Base-by-base conservation (phyloP, 805 yeast genomes). In the Candida oleophila region DNA sequence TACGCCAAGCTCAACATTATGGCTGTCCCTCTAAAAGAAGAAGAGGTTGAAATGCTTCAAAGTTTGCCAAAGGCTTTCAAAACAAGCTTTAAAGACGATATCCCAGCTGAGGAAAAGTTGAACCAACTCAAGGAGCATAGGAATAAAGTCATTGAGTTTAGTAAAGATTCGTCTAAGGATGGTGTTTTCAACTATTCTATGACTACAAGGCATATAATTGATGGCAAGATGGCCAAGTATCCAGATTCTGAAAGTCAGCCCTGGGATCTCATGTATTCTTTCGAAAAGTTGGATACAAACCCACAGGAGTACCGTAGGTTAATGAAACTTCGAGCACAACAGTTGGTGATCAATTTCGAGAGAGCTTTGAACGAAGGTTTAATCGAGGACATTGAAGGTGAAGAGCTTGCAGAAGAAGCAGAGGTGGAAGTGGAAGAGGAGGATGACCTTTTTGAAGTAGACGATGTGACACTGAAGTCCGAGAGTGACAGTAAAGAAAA, bases 41-140 rank as follows among this genome's bases (percentile, higher is more conserved):
- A 51, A 7, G 55, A 67, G 28, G 56, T 61, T 8, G 39, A 50
- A 8, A 41, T 49, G 34, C 51, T 71, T 22, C 67, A 66, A 43
- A 44, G 48, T 28, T 56, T 68, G 25, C 57, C 66, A 1, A 33
- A 48, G 9, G 46, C 53, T 36, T 67, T 61, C 55, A 57, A 62
- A 43, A 68, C 71, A 2, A 60, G 70, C 28, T 67, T 66, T 53
- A 54, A 55, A 20, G 64, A 60, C 16, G 54, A 61, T 5, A 47
- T 68, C 7, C 33, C 64, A 4, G 48, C 46, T 2, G 59, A 57
- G 21, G 57, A 60, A 35, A 55, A 68, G 45, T 39, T 53, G 7
- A 43, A 43, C 16, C 61, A 67, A 46, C 50, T 67, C 36, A 45
- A 41, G 32, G 44, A 46, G n/a, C 69, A 65, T 48, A 53, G 61